phyloP scores from a whole-genome alignment of 768 basidiomycete genomes.

The Leccinum aurantiacum region DNA sequence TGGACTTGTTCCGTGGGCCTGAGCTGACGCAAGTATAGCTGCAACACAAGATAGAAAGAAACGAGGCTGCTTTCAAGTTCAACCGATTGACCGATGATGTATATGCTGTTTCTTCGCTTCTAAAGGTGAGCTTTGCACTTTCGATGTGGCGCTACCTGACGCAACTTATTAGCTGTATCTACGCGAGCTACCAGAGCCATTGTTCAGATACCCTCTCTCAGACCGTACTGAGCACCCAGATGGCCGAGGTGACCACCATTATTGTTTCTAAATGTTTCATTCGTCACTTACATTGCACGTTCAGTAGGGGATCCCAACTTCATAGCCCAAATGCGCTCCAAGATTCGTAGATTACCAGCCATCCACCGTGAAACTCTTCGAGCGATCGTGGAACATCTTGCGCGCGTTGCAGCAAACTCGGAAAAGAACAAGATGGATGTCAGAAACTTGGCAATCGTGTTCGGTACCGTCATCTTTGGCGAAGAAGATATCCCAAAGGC shows the following conservation, averaged over 20 bases:
- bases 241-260: constrained; percentile 54
- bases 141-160: constrained; percentile 3
- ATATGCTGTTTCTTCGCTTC: constrained; percentile 76
- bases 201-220: constrained; percentile 77
- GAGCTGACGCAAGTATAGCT: constrained; percentile 45
- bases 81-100: constrained; percentile 72
- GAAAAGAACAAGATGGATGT: constrained; percentile 93
- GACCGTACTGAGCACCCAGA: constrained; percentile 84
- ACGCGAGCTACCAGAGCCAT: constrained; percentile 84
- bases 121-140: constrained; percentile 57
- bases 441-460: constrained; percentile 89
- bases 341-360: constrained; percentile 78
- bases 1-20: neutral
- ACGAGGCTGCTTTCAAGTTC: constrained; percentile 76
- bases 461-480: constrained; percentile 86
- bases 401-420: constrained; percentile 61
- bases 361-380: constrained; percentile 86
- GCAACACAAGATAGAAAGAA: constrained; percentile 83
- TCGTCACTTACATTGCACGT: constrained; percentile 1
- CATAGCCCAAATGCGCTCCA: constrained; percentile 81
- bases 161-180: constrained; percentile 58
- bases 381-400: constrained; percentile 78
- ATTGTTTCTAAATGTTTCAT: neutral
- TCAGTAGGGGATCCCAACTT: constrained; percentile 64
- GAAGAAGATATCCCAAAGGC: constrained; percentile 86